Base-by-base conservation (phyloP, 495 filamentous ascomycete genomes). In the Gamarada debralockiae region DNA sequence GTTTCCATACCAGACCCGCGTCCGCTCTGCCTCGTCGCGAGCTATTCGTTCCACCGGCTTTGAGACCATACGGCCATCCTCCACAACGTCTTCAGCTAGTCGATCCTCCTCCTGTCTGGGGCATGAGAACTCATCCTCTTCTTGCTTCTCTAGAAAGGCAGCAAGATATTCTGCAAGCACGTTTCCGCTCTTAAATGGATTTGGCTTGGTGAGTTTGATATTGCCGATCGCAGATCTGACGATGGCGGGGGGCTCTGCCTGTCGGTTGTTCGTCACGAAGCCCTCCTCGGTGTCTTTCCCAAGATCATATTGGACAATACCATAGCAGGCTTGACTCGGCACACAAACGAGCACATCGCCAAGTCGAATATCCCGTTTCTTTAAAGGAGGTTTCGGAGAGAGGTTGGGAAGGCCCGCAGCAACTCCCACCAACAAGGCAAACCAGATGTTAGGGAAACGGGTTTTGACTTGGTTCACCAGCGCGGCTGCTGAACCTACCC, bases 311-410 rank as follows among this genome's bases (percentile, higher is more conserved):
- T 50, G 53, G 3, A 69, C 34, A 2, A 66, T 23, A 4, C 60
- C 61, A 34, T 8, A 8, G 31, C 5, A 58, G 29, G 21, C 44
- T 53, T 51, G 36, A 2, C 60, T 56, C 1, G 65, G 42, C 38
- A 50, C 61, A 7, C 31, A 34, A n/a, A 72, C 67, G 18, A 73
- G 50, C 15, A 75, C 57, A 59, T 71, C 68, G 14, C 70, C 70
- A 15, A 71, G 63, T 29, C 70, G 67, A 25, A 72, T 73, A 57
- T 72, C 70, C 23, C 57, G 61, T 17, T 8, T 8, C n/a, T 34
- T 34, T 34, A n/a, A 8, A n/a, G 55, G 52, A 3, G 62, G 62
- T 44, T 65, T 54, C 8, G 55, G 55, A 5, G 27, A 29, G 42
- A 67, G 51, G 40, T 58, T 60, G 14, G 65, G 65, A 3, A 52